Base-by-base conservation (phyloP, 768 basidiomycete genomes). In the Russula emetica region DNA sequence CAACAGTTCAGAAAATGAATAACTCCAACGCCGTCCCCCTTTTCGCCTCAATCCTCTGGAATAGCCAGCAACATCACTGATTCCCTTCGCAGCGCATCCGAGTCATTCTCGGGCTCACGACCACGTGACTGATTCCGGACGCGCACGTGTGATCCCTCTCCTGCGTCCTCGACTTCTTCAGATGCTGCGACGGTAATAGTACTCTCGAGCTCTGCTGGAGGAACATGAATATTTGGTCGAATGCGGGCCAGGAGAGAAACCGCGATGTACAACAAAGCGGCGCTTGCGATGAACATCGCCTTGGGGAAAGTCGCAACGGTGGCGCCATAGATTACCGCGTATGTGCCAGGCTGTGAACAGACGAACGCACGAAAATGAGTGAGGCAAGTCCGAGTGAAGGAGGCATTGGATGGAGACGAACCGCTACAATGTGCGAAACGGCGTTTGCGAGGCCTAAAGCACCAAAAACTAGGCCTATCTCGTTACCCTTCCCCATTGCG, bases 401-500 rank as follows among this genome's bases (percentile, higher is more conserved):
- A 47, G 20, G 44, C 24, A 18, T 18, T 18, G 47, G 4, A 11
- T 7, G 8, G 28, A 32, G 36, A 67, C 68, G 45, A 40, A 69
- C 68, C 14, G 68, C 68, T 18, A 69, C 13, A 22, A 67, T 69
- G 5, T 69, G 68, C 5, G 66, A 67, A 30, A 62, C 49, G 24
- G 68, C 66, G 28, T 69, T 69, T 9, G 42, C 60, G n/a, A 69
- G 20, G 3, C 68, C 68, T 36, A 69, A 50, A 20, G 66, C 68
- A n/a, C 68, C 68, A 55, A 69, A 69, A 3, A 69, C 66, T 26
- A 69, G 62, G 18, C 68, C 68, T 14, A 67, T 44, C 47, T 69
- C 68, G 42, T 58, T 60, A n/a, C 57, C 62, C 53, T 67, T 69
- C 18, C 68, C 68, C 66, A 67, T 67, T 6, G 68, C 68, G 36